phyloP scores from a whole-genome alignment of 495 filamentous ascomycete species.

The Aspergillus baeticus region DNA sequence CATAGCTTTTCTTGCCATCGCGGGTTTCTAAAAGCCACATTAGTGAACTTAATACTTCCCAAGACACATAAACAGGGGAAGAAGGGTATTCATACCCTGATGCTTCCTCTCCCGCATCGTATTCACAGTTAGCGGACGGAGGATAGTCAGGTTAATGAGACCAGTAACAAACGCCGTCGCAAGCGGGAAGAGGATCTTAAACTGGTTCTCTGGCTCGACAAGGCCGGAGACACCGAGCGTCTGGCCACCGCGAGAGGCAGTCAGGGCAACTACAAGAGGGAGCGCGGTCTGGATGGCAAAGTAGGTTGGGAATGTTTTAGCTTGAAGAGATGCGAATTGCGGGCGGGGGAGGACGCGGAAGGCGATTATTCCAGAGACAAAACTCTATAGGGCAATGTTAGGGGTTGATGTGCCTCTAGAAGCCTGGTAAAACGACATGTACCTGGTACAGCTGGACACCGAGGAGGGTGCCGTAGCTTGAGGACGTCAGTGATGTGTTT shows the following conservation, averaged over 20 bases:
- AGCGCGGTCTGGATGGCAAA: slow-evolving; percentile 77
- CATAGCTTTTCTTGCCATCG: slow-evolving; percentile 83
- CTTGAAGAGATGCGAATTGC: slow-evolving; percentile 77
- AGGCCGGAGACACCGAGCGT: slow-evolving; percentile 52
- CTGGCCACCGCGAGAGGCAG: slow-evolving; percentile 60
- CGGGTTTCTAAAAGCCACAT: slow-evolving; percentile 53
- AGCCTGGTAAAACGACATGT: slow-evolving; percentile 11
- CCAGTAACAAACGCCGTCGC: slow-evolving; percentile 61
- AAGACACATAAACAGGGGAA: neutral
- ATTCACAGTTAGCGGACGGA: slow-evolving; percentile 70
- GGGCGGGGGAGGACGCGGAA: slow-evolving; percentile 73
- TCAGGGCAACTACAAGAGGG: slow-evolving; percentile 72
- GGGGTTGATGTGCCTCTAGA: too few relatives aligned
- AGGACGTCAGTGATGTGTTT: slow-evolving; percentile 24
- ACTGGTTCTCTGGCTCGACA: slow-evolving; percentile 53
- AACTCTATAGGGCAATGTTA: slow-evolving; percentile 52
- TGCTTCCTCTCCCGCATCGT: slow-evolving; percentile 71
- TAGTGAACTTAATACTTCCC: neutral
- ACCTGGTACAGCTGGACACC: slow-evolving; percentile 80
- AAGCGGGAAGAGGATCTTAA: slow-evolving; percentile 63
- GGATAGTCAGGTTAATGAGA: slow-evolving; percentile 61
- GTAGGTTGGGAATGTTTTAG: slow-evolving; percentile 79
- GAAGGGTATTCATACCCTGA: slow-evolving; percentile 54
- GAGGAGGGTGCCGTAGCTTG: slow-evolving; percentile 75
- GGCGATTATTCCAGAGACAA: slow-evolving; percentile 72